Evolutionary conservation across 2,329 filamentous ascomycete genomes (phyloP).

Genomic region (Diaporthe sp.): DNA sequence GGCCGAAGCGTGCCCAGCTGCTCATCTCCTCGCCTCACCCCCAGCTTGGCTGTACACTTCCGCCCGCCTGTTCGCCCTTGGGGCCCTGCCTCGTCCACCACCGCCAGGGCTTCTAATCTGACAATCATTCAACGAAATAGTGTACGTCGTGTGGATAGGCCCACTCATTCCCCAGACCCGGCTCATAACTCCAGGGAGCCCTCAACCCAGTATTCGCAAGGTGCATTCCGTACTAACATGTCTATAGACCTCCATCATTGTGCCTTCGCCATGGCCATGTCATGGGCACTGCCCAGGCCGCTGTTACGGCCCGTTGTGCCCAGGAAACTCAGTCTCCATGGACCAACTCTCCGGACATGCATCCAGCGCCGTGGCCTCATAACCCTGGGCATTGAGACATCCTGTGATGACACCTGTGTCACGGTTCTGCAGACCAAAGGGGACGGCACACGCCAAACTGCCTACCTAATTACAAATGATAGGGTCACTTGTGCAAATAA

Average conservation of each 20-base stretch:
- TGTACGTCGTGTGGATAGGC: not conserved
- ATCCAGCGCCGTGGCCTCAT: not conserved
- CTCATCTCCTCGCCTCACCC: not conserved
- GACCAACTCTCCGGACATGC: not conserved
- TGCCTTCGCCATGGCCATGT: conserved; percentile 22
- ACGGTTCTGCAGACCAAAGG: conserved; percentile 77
- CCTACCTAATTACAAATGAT: conserved; percentile 76
- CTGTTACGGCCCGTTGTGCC: not conserved
- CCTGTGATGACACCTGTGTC: conserved; percentile 94
- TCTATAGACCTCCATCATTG: not conserved
- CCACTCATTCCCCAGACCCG: not conserved
- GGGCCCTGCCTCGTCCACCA: not conserved
- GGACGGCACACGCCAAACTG: conserved; percentile 53
- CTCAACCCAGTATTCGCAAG: no score
- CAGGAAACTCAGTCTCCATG: not conserved
- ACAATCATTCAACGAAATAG: not conserved
- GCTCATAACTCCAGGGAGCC: not conserved
- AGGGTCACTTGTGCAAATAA: conserved; percentile 87
- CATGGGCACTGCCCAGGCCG: conserved; percentile 14
- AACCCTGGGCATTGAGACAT: conserved; percentile 84
- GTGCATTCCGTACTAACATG: not conserved
- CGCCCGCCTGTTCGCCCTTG: not conserved
- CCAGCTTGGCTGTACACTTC: not conserved
- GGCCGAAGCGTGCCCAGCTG: not conserved
- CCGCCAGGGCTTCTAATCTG: not conserved